Conservation (phyloP, 495 filamentous ascomycete species). For the Aspergillus leporis region DNA sequence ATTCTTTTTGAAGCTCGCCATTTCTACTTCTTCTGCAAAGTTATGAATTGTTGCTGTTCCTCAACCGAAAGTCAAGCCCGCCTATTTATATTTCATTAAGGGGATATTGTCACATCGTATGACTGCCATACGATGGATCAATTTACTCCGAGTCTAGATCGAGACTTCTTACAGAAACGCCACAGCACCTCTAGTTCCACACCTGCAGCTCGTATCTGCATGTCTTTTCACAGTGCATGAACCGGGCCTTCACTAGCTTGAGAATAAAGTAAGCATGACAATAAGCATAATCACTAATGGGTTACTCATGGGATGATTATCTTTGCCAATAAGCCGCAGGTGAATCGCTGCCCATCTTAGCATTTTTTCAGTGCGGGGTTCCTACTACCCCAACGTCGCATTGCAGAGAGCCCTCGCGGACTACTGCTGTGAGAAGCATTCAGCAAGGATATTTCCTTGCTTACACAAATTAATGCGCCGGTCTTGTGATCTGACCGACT, state of each 20-base stretch:
- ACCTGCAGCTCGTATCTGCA: conserved; percentile 1
- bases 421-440: not conserved
- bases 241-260: not conserved
- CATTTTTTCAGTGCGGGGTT: not conserved
- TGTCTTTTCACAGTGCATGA: conserved; percentile 1
- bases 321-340: not conserved
- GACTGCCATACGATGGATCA: not conserved
- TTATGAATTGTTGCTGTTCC: not conserved
- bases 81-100: not conserved
- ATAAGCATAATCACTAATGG: not conserved
- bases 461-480: not conserved
- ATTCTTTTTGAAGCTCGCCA: not conserved
- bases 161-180: not conserved
- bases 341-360: not conserved
- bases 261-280: not conserved
- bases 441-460: not conserved
- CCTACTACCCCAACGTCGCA: conserved; percentile 4
- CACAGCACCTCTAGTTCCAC: not conserved
- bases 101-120: not conserved
- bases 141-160: not conserved
- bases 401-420: not conserved
- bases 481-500: too few relatives aligned
- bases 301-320: not conserved
- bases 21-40: not conserved
- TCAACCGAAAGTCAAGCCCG: not conserved